Conservation (phyloP, 2,329 filamentous ascomycete species). For the Berkeleyomyces rouxiae region DNA sequence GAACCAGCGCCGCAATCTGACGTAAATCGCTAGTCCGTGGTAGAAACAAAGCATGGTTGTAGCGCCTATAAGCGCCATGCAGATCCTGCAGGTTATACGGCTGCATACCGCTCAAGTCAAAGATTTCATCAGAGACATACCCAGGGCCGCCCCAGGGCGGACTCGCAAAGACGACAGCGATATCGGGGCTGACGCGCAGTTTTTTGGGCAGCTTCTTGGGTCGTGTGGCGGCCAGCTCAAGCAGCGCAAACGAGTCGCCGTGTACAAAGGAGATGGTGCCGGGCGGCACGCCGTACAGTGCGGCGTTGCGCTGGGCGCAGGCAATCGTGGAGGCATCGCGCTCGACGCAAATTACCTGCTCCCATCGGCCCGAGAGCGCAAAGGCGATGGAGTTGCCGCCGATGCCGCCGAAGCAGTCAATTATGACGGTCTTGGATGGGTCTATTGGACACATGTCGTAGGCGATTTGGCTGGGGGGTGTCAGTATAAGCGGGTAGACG, state of each 20-base stretch:
- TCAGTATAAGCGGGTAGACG: slow-evolving; percentile 8
- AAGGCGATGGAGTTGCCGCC: slow-evolving; percentile 95
- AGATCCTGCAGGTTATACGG: slow-evolving; percentile 59
- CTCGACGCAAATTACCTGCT: slow-evolving; percentile 76
- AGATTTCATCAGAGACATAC: slow-evolving; percentile 47
- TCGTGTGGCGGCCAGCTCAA: slow-evolving; percentile 14
- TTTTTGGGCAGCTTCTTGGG: slow-evolving; percentile 24
- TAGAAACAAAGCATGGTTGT: slow-evolving; percentile 59
- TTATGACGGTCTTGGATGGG: slow-evolving; percentile 44
- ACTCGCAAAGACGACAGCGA: slow-evolving; percentile 37
- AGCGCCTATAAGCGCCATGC: slow-evolving; percentile 40
- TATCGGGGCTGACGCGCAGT: slow-evolving; percentile 25
- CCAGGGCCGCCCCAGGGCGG: slow-evolving; percentile 44
- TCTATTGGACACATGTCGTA: slow-evolving; percentile 45
- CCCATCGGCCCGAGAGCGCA: slow-evolving; percentile 63
- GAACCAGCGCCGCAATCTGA: slow-evolving; percentile 50
- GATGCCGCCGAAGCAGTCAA: slow-evolving; percentile 82
- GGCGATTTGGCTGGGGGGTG: slow-evolving; percentile 48
- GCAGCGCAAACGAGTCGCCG: slow-evolving; percentile 59
- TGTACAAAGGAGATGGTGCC: slow-evolving; percentile 66
- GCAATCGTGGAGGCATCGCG: slow-evolving; percentile 62
- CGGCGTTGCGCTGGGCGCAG: slow-evolving; percentile 85
- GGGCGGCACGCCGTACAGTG: slow-evolving; percentile 61
- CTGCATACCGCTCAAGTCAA: slow-evolving; percentile 72
- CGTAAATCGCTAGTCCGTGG: slow-evolving; percentile 71